Conservation (phyloP, 371 early-diverging fungal genomes). For the Fennellomyces sp. region DNA sequence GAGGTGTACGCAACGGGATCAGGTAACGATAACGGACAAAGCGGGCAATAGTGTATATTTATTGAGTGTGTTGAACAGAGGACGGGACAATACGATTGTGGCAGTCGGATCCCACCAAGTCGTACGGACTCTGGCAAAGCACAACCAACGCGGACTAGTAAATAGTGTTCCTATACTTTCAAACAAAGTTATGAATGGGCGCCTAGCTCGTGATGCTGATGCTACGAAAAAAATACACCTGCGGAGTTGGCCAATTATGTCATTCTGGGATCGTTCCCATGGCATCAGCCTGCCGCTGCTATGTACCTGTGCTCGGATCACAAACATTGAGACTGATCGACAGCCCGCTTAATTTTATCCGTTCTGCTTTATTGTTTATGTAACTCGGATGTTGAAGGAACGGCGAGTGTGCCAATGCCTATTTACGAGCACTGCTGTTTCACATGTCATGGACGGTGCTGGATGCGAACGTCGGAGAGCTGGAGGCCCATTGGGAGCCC, state of each 20-base stretch:
- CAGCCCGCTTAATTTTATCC: background rate
- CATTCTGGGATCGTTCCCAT: conserved; percentile 1
- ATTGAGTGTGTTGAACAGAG: conserved; percentile 38
- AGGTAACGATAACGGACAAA: conserved; percentile 25
- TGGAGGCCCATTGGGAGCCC: background rate
- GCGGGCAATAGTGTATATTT: background rate
- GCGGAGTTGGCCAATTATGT: background rate
- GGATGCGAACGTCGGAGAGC: background rate
- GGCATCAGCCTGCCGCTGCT: background rate
- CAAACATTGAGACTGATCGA: background rate
- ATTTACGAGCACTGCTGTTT: background rate
- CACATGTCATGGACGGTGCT: background rate
- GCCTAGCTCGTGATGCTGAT: background rate
- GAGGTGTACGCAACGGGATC: conserved; percentile 88
- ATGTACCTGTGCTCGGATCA: background rate
- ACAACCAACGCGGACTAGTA: background rate
- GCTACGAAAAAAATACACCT: background rate
- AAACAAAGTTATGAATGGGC: too few relatives aligned
- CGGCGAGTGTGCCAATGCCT: too few relatives aligned
- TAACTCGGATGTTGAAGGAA: background rate
- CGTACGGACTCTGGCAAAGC: conserved; percentile 78
- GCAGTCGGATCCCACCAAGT: conserved; percentile 73
- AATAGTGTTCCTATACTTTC: too few relatives aligned
- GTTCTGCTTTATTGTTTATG: background rate
- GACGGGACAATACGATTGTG: conserved; percentile 81